Evolutionary conservation across 2,329 filamentous ascomycete genomes (phyloP).

Genomic region (Diplodia seriata): DNA sequence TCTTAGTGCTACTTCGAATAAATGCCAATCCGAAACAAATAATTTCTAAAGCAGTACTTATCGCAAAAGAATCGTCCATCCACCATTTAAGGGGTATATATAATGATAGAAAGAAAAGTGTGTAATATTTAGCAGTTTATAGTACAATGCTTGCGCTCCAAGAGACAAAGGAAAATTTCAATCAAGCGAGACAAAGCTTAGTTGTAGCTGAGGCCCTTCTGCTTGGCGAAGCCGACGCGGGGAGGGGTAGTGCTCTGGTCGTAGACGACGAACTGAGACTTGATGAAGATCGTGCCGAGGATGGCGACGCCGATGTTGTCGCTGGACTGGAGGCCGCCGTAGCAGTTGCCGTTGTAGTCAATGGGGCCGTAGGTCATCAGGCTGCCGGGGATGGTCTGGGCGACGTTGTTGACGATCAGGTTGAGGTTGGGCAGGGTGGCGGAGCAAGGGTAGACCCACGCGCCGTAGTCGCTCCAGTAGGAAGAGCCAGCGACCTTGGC

Average conservation of each 20-base stretch:
- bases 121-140: not conserved
- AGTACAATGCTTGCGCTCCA: not conserved
- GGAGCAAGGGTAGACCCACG: conserved; percentile 63
- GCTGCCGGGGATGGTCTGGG: conserved; percentile 60
- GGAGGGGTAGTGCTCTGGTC: conserved; percentile 16
- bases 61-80: too few relatives aligned
- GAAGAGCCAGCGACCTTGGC: conserved; percentile 59
- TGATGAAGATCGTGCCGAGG: conserved; percentile 80
- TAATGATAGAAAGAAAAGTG: not conserved
- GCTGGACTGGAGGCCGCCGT: conserved; percentile 75
- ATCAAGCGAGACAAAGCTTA: too few relatives aligned
- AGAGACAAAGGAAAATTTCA: not conserved
- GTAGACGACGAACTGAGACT: conserved; percentile 69
- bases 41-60: too few relatives aligned
- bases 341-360: conserved; percentile 61
- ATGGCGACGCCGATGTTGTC: conserved; percentile 67
- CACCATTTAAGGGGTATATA: not conserved
- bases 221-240: conserved; percentile 28
- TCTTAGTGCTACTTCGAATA: too few relatives aligned
- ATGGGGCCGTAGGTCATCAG: conserved; percentile 63
- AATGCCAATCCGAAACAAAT: too few relatives aligned
- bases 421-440: conserved; percentile 60
- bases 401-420: conserved; percentile 57
- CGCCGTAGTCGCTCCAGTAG: conserved; percentile 58
- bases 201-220: conserved; percentile 18